Evolutionary conservation across 2,329 filamentous ascomycete species (phyloP), one percentile per base, ranked within the genome.

Genomic region (Colletotrichum euphorbiae): DNA sequence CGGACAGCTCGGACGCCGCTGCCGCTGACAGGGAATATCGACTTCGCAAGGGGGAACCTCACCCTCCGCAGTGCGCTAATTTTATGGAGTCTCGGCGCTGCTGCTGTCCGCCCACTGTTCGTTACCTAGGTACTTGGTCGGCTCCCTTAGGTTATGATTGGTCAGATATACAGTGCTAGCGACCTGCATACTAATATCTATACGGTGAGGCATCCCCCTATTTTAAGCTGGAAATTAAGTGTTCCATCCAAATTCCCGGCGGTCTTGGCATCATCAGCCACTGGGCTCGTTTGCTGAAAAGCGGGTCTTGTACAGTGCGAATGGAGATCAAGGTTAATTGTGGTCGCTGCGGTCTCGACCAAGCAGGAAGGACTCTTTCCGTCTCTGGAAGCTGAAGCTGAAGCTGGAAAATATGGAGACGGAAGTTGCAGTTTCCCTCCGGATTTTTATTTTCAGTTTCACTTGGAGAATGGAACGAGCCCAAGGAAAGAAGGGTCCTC

Each of bases 81-180:
- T 64, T 58, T 36, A 57, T 63, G 64, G 64, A 54, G 61, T 67
- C 64, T 64, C 64, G 64, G 64, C 64, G 52, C 36, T 62, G 58
- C n/a, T 33, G 38, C 6, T 43, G 8, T 5, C 24, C 9, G 9
- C 45, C 43, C 11, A 13, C 11, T 21, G 8, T 38, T 24, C 48
- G 17, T 3, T 3, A 5, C 24, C 24, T 5, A 24, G 21, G 21
- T 4, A 13, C 11, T 19, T 43, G 36, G 12, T 5, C 9, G n/a
- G 17, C 6, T n/a, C n/a, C n/a, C 7, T 15, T 12, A 36, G n/a
- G n/a, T 17, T n/a, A 13, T 28, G 51, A 67, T 52, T 63, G 64
- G 64, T 13, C 24, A 6, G 3, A 6, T 3, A 8, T 21, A 52
- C 58, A 43, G 36, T 64, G 46, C 38, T 12, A 38, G 36, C 36